Conservation (phyloP, 1,139 yeast species). For the Yarrowia galli region DNA sequence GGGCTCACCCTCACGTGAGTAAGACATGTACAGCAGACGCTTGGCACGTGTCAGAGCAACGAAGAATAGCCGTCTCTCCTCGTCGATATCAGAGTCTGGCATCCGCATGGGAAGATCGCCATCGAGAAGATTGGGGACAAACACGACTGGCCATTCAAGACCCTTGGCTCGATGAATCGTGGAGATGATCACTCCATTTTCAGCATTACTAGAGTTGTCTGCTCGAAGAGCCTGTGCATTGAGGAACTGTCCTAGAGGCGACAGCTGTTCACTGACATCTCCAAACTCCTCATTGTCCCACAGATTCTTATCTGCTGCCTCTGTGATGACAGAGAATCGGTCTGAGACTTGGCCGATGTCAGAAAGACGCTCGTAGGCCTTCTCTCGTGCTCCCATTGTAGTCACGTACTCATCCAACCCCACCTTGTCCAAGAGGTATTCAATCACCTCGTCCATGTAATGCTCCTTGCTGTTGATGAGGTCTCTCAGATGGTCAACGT, state of each 20-base stretch:
- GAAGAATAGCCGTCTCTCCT: conserved; percentile 73
- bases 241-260: conserved; percentile 60
- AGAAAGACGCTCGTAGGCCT: conserved; percentile 39
- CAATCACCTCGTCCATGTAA: conserved; percentile 28
- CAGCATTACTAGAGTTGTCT: conserved; percentile 43
- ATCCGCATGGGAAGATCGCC: conserved; percentile 45
- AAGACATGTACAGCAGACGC: conserved; percentile 52
- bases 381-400: conserved; percentile 46
- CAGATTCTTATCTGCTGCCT: conserved; percentile 44
- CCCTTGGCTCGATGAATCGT: conserved; percentile 96
- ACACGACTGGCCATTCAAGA: conserved; percentile 92
- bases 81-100: conserved; percentile 46
- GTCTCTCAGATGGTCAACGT: conserved; percentile 7
- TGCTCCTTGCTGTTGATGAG: conserved; percentile 16
- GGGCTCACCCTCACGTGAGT: conserved; percentile 26
- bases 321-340: conserved; percentile 26
- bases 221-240: conserved; percentile 68
- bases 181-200: conserved; percentile 56
- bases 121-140: conserved; percentile 58
- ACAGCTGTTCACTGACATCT: conserved; percentile 18
- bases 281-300: conserved; percentile 48
- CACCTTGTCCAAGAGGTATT: conserved; percentile 14
- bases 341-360: conserved; percentile 15
- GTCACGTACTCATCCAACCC: conserved; percentile 39
- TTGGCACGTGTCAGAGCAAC: conserved; percentile 91